Evolutionary conservation across 352 stramenopile genomes (phyloP).

Genomic region (Elongisporangium anandrum): DNA sequence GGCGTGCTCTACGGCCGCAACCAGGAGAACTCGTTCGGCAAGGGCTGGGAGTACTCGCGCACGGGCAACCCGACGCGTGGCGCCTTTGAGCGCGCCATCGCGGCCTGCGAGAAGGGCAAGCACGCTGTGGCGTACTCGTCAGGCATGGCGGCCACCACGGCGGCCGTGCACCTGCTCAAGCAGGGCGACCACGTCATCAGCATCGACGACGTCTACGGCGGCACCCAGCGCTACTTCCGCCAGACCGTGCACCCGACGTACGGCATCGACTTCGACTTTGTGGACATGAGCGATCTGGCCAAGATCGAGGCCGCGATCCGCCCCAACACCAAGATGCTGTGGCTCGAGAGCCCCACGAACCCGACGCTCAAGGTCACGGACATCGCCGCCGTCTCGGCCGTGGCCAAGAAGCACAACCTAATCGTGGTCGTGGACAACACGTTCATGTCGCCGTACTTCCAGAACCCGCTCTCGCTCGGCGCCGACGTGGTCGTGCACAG

Average conservation of each 20-base stretch:
- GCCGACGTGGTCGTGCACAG: conserved; percentile 92
- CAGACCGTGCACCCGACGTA: conserved; percentile 89
- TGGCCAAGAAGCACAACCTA: conserved; percentile 87
- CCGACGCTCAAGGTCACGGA: conserved; percentile 94
- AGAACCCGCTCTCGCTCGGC: conserved; percentile 89
- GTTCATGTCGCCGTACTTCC: conserved; percentile 93
- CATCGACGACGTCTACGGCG: conserved; percentile 95
- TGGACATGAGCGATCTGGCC: conserved; percentile 88
- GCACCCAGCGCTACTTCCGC: conserved; percentile 93
- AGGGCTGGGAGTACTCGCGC: conserved; percentile 94
- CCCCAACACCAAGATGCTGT: conserved; percentile 93
- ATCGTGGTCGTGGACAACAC: conserved; percentile 94
- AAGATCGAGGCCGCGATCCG: conserved; percentile 79
- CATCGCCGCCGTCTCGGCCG: conserved; percentile 86
- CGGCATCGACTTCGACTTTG: conserved; percentile 92
- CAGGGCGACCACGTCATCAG: conserved; percentile 93
- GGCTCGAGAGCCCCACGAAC: conserved; percentile 92
- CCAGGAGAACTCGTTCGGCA: conserved; percentile 90
- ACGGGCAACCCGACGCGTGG: conserved; percentile 95
- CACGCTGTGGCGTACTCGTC: conserved; percentile 87
- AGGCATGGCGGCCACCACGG: conserved; percentile 89
- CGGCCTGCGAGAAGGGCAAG: conserved; percentile 89
- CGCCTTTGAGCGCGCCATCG: conserved; percentile 91
- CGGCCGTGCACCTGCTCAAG: conserved; percentile 85
- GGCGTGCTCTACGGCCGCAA: conserved; percentile 70